Percentiles rank a stretch among this genome's conserved stretches.
Conservation (phyloP, 768 basidiomycete genomes). For the Tubosaeta sp. region DNA sequence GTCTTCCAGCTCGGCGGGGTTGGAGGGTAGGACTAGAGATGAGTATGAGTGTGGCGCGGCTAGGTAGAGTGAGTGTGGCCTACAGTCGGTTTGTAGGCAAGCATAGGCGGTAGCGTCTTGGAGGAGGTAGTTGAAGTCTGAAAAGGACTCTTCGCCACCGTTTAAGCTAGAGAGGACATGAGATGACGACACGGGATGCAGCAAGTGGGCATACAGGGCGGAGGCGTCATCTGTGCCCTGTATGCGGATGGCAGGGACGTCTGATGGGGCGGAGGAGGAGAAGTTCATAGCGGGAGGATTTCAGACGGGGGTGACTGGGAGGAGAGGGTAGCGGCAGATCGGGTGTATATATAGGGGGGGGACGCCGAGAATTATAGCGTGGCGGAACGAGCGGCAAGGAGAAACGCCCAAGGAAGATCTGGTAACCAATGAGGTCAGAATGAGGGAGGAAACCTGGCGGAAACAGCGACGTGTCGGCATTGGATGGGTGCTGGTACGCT, state of each 20-base stretch:
- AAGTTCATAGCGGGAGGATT: conserved; percentile 10
- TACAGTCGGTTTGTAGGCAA: conserved; percentile 8
- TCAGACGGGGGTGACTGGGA: conserved; percentile 10
- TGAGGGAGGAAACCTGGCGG: neutral
- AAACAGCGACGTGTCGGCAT: neutral
- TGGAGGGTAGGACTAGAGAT: neutral
- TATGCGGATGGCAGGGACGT: conserved; percentile 20
- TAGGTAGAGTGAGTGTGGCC: neutral
- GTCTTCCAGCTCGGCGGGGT: conserved; percentile 12
- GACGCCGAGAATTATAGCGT: conserved; percentile 5
- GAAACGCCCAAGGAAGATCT: conserved; percentile 10
- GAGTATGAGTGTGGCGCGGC: conserved; percentile 16
- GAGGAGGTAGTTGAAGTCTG: neutral
- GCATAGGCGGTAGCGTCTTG: neutral
- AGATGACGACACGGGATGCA: conserved; percentile 6
- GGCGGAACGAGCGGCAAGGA: neutral
- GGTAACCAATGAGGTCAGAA: neutral
- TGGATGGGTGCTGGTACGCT: neutral
- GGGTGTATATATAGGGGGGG: conserved; percentile 21
- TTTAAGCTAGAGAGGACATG: conserved; percentile 12
- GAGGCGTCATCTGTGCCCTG: conserved; percentile 7
- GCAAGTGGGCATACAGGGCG: conserved; percentile 14
- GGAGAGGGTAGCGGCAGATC: neutral
- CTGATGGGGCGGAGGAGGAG: neutral
- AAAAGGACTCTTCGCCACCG: neutral